A percentile compares a stretch with the other conserved stretches of the same genome.
Evolutionary conservation across 1,284 basidiomycete species (phyloP).

Genomic region (Exobasidium cylindrosporum): DNA sequence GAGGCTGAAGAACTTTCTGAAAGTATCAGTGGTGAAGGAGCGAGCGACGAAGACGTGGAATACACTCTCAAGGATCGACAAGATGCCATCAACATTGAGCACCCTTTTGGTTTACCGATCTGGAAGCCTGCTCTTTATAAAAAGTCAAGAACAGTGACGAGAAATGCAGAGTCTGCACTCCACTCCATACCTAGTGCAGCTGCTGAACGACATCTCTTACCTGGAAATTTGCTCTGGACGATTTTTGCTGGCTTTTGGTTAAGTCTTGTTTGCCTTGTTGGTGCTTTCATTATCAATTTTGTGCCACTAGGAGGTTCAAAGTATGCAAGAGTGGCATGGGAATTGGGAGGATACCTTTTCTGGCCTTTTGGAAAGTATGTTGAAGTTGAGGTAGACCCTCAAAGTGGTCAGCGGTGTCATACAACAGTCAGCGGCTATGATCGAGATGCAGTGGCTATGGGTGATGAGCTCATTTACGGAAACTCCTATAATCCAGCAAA

Average conservation of each 20-base stretch:
- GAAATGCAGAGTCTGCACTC: conserved; percentile 88
- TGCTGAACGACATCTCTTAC: conserved; percentile 81
- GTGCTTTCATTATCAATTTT: conserved; percentile 70
- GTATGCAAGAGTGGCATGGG: conserved; percentile 83
- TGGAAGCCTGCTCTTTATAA: conserved; percentile 99
- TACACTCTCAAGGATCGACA: conserved; percentile 93
- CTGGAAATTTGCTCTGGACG: conserved; percentile 88
- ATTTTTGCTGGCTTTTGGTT: conserved; percentile 81
- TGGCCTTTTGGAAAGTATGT: conserved; percentile 99
- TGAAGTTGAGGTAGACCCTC: conserved; percentile 65
- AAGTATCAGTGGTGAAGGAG: conserved; percentile 17
- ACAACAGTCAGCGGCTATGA: neutral
- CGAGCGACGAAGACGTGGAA: conserved; percentile 65
- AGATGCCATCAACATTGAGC: conserved; percentile 94
- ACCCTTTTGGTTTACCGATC: conserved; percentile 97
- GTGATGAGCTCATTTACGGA: conserved; percentile 56
- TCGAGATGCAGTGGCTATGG: neutral
- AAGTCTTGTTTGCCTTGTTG: conserved; percentile 67
- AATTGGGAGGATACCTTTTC: conserved; percentile 89
- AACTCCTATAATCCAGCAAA: conserved; percentile 47
- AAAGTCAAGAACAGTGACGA: conserved; percentile 92
- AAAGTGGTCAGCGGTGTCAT: conserved; percentile 33
- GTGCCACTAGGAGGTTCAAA: conserved; percentile 73
- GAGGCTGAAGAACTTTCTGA: conserved; percentile 14
- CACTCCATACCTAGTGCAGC: conserved; percentile 88